These are phyloP conservation scores for Hyphodiscus sp. DNA, from an alignment of 2,329 filamentous ascomycete species.

Conservation along the genomic window DNA sequence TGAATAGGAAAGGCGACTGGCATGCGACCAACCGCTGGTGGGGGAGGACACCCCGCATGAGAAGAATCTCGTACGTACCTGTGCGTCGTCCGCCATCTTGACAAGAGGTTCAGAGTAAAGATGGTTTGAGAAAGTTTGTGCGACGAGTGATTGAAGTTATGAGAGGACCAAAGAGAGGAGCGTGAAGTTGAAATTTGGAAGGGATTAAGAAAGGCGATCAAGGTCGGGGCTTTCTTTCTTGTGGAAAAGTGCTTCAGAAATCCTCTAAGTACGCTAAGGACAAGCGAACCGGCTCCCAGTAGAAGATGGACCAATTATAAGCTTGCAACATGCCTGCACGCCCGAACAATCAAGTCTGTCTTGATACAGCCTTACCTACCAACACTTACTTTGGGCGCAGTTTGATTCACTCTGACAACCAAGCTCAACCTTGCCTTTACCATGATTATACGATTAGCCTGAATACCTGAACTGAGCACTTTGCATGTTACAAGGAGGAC, in stretches of 20 bases:
- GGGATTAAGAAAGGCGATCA: background rate
- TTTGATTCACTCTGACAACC: background rate
- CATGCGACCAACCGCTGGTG: slow-evolving; percentile 25
- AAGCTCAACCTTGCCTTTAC: background rate
- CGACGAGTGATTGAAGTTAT: slow-evolving; percentile 9
- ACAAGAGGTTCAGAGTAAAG: slow-evolving; percentile 26
- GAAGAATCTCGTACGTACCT: slow-evolving; percentile 41
- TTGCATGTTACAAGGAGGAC: slow-evolving; percentile 6
- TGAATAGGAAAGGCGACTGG: slow-evolving; percentile 6
- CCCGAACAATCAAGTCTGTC: too few species aligned
- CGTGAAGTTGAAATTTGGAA: slow-evolving; percentile 12
- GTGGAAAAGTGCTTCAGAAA: too few species aligned
- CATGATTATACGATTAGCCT: slow-evolving; percentile 4
- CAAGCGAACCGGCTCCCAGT: too few species aligned
- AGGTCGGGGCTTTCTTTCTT: background rate
- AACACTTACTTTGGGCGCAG: background rate
- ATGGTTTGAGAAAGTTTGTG: slow-evolving; percentile 7
- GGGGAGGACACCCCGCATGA: slow-evolving; percentile 7
- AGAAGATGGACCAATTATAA: too few species aligned
- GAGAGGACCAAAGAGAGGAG: slow-evolving; percentile 17
- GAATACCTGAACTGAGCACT: background rate
- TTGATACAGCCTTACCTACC: too few species aligned
- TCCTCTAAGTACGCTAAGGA: too few species aligned
- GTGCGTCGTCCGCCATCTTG: slow-evolving; percentile 61
- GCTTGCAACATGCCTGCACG: too few species aligned